phyloP scores from a whole-genome alignment of 2,329 filamentous ascomycete species.

The Verticillium nonalfalfae region DNA sequence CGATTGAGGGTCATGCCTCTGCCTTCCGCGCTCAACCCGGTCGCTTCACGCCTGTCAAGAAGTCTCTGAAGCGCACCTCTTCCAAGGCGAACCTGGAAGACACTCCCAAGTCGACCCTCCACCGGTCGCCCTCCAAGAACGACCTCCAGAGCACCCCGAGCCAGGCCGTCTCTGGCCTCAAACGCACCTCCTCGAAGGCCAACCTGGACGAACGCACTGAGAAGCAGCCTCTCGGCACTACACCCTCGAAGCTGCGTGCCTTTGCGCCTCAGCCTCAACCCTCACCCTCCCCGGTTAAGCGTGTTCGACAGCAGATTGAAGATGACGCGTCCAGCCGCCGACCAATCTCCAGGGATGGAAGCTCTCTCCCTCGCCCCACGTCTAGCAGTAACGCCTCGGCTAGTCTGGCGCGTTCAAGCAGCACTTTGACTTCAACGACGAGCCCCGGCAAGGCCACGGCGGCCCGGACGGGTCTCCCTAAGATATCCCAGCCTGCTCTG shows the following conservation, averaged over 20 bases:
- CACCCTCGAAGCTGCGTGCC: conserved; percentile 41
- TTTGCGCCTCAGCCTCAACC: conserved; percentile 36
- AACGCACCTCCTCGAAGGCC: conserved; percentile 32
- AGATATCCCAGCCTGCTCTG: conserved; percentile 43
- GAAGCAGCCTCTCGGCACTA: conserved; percentile 29
- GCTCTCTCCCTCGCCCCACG: conserved; percentile 43
- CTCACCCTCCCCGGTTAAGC: conserved; percentile 56
- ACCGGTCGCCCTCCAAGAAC: conserved; percentile 23
- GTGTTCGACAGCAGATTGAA: conserved; percentile 57
- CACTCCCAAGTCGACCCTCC: conserved; percentile 24
- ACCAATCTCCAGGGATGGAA: conserved; percentile 47
- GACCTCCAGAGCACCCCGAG: conserved; percentile 22
- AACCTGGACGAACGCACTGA: conserved; percentile 25
- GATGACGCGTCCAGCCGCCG: conserved; percentile 66
- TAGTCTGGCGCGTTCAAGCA: conserved; percentile 34
- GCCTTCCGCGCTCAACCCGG: conserved; percentile 58
- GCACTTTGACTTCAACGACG: conserved; percentile 52
- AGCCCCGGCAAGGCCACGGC: conserved; percentile 76
- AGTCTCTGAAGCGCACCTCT: conserved; percentile 30
- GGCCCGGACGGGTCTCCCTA: conserved; percentile 51
- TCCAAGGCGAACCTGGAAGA: conserved; percentile 38
- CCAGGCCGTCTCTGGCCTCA: conserved; percentile 29
- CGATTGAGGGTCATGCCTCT: conserved; percentile 81
- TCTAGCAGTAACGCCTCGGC: conserved; percentile 31
- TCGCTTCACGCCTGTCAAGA: conserved; percentile 41